Evolutionary conservation across 768 basidiomycete species (phyloP), one percentile per base, ranked within the genome.

Genomic region (Phanerochaete carnosa): DNA sequence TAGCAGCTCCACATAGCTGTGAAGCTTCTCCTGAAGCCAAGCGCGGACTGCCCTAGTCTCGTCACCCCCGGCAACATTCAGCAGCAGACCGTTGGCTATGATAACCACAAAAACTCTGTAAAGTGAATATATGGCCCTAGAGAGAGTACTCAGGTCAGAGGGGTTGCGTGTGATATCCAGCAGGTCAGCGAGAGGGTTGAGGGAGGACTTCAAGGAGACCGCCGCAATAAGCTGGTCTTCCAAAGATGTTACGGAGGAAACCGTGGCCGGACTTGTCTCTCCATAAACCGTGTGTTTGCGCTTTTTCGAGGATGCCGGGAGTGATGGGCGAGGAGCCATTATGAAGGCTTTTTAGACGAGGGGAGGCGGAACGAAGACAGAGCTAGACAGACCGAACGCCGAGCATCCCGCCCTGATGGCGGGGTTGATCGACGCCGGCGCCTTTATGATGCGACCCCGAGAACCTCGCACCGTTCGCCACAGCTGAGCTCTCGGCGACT

Each of bases 101-200:
- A 91, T 74, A 23, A 80, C 65, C 9, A 90, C 83, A 69, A 93
- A 94, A 13, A 88, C 78, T 39, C 95, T 77, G 71, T 96, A 95
- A 5, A 90, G 72, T 0, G 93, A 88, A 73, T 94, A 96, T 19
- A 94, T 81, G 1, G 83, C 87, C 70, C 90, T 94, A 58, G 82
- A 89, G 15, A 85, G 81, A 29, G 83, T 79, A 63, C 80, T 79
- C 0, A 90, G 76, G 43, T 85, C 80, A 45, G 76, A 66, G 1
- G 79, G 71, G 19, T 75, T 71, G 30, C 78, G 71, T 0, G 86
- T 78, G 30, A 92, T 72, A 16, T 83, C 76, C 56, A 94, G 70
- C 8, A 97, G 84, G 71, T 94, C 90, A 13, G 87, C 83, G 23
- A 97, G 73, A 29, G 82, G 76, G 68, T 97, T 98, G 45, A 97